Evolutionary conservation across 805 yeast species (phyloP).

Genomic region (Candida michaelii): DNA sequence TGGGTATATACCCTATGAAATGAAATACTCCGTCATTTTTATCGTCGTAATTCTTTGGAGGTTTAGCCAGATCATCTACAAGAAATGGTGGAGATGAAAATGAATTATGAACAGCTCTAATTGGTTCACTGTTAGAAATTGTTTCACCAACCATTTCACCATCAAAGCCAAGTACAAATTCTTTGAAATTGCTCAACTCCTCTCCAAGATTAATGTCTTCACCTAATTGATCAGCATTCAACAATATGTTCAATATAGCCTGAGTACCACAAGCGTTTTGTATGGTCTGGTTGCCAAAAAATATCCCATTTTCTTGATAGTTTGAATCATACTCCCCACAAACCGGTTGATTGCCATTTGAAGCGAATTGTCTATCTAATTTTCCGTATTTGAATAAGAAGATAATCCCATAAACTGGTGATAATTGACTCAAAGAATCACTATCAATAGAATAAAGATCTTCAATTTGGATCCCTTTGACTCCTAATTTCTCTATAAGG

Average conservation of each 20-base stretch:
- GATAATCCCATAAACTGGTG: conserved; percentile 57
- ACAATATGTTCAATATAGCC: conserved; percentile 58
- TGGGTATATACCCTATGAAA: conserved; percentile 53
- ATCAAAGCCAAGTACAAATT: conserved; percentile 54
- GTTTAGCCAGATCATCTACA: conserved; percentile 40
- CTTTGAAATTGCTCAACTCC: conserved; percentile 46
- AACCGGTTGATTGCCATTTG: conserved; percentile 33
- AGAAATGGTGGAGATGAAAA: conserved; percentile 56
- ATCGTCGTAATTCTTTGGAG: conserved; percentile 24
- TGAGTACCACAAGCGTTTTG: conserved; percentile 77
- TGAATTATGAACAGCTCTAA: conserved; percentile 59
- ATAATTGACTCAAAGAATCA: conserved; percentile 31
- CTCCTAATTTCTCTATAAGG: conserved; percentile 55
- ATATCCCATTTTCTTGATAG: conserved; percentile 38
- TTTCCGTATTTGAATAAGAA: conserved; percentile 61
- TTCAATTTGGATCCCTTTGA: conserved; percentile 53
- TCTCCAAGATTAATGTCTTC: conserved; percentile 46
- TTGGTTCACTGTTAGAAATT: conserved; percentile 55
- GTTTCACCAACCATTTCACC: conserved; percentile 60
- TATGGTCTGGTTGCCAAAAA: conserved; percentile 63
- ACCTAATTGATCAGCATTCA: conserved; percentile 27
- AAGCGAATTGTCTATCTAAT: conserved; percentile 32
- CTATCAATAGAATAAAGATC: conserved; percentile 57
- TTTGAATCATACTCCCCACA: conserved; percentile 44
- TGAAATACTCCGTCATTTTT: conserved; percentile 58